phyloP scores from a whole-genome alignment of 768 basidiomycete species.

The Collybiopsis confluens region DNA sequence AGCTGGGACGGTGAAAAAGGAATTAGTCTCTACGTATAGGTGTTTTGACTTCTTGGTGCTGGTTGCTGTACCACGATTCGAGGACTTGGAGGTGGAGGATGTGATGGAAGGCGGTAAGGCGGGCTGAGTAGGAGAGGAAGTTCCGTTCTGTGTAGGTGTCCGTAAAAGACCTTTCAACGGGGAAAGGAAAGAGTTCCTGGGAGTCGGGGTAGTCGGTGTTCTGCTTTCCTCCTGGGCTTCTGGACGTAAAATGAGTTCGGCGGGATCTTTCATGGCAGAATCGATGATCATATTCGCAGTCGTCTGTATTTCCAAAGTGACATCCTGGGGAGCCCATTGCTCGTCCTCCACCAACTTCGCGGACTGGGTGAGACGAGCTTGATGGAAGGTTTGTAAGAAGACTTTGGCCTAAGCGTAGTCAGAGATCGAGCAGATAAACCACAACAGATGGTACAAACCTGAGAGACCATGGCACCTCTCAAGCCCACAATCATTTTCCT shows the following conservation, averaged over 20 bases:
- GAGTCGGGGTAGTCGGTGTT: conserved; percentile 14
- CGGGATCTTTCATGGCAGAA: conserved; percentile 77
- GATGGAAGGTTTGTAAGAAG: conserved; percentile 86
- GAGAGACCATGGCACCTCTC: conserved; percentile 78
- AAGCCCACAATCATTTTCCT: conserved; percentile 91
- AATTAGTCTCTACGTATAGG: conserved; percentile 75
- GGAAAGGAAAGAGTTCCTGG: conserved; percentile 8
- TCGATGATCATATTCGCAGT: conserved; percentile 72
- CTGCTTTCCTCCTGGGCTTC: conserved; percentile 9
- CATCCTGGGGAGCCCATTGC: conserved; percentile 83
- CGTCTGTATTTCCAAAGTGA: conserved; percentile 61
- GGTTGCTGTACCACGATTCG: conserved; percentile 6
- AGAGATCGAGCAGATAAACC: background rate
- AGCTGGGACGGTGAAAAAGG: conserved; percentile 83
- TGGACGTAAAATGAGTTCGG: conserved; percentile 48
- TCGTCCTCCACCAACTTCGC: conserved; percentile 96
- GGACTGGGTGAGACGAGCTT: conserved; percentile 67
- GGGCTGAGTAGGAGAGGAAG: conserved; percentile 11
- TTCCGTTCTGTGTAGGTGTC: conserved; percentile 10
- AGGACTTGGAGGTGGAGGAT: conserved; percentile 19
- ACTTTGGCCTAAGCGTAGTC: conserved; percentile 61
- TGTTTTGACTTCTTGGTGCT: conserved; percentile 44
- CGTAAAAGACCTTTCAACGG: conserved; percentile 13
- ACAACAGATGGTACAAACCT: conserved; percentile 40
- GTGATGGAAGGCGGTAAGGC: conserved; percentile 11